phyloP scores from a whole-genome alignment of 2,329 filamentous ascomycete species.

The Colletotrichum cuscutae region DNA sequence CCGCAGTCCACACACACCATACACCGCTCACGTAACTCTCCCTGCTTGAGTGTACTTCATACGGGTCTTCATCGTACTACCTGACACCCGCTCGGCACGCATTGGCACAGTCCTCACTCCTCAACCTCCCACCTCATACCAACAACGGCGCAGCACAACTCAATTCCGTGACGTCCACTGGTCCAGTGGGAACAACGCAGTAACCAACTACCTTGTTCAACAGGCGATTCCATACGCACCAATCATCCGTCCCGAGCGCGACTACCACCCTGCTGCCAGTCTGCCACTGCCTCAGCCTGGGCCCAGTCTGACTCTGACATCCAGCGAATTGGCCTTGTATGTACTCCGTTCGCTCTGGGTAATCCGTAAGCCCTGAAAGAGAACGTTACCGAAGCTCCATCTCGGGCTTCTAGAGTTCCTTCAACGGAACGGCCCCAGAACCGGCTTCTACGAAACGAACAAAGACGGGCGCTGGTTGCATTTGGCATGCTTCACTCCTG shows the following conservation, averaged over 20 bases:
- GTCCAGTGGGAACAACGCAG: neutral
- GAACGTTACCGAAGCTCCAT: slow-evolving; percentile 17
- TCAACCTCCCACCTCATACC: neutral
- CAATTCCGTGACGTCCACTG: neutral
- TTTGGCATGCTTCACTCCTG: neutral
- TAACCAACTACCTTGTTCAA: neutral
- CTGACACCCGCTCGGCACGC: neutral
- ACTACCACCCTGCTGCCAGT: slow-evolving; percentile 15
- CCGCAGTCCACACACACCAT: neutral
- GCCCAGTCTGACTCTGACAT: slow-evolving; percentile 8
- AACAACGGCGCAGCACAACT: neutral
- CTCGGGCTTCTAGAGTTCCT: neutral
- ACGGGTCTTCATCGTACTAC: neutral
- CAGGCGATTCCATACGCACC: slow-evolving; percentile 1
- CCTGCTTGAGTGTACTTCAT: neutral
- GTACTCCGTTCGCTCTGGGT: too few species aligned
- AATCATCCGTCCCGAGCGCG: slow-evolving; percentile 25
- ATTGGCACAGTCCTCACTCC: neutral
- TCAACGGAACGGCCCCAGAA: neutral
- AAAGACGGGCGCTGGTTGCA: neutral
- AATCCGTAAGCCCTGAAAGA: slow-evolving; percentile 2
- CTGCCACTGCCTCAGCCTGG: neutral
- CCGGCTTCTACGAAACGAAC: slow-evolving; percentile 9
- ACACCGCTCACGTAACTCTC: neutral
- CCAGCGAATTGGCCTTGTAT: slow-evolving; percentile 2